Evolutionary conservation across 2,329 filamentous ascomycete genomes (phyloP), one percentile per base, ranked within the genome.

Genomic region (Cytospora chrysosperma): DNA sequence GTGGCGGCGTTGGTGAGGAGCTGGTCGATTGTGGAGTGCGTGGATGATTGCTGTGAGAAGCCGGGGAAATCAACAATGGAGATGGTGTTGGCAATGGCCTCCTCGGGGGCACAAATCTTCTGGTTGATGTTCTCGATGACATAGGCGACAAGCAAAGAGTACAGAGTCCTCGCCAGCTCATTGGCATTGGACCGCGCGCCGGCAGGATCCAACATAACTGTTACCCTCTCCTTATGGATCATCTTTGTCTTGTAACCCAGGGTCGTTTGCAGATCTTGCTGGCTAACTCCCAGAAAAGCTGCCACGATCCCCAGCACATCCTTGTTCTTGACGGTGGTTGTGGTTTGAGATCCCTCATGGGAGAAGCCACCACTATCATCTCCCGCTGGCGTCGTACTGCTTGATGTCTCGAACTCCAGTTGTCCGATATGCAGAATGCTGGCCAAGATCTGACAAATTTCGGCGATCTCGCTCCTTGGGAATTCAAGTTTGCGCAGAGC

Each of bases 281-380:
- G 85, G 70, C 88, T 86, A 8, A 99, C 89, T 54, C 95, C 95
- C 1, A 99, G 81, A 81, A 99, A 99, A n/a, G 94, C 93, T 13
- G 95, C 93, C 60, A 99, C 84, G 55, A 94, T 92, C 51, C 82
- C 83, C 8, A 99, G 81, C 1, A 92, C 89, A 67, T 98, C 94
- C 78, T 93, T 96, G 77, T 99, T 99, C 79, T 90, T 95, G 34
- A 97, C 94, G 2, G 89, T 85, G 0, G 95, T 98, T 30, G 93
- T 81, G 0, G 85, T 91, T 72, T 95, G 91, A 50, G 89, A 92
- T 68, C 95, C 95, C 76, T 99, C 95, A 72, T 97, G 93, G 0
- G 95, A 97, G 77, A 95, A 98, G 24, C 94, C 94, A 61, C 95
- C 95, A 69, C 94, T 98, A 71, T 99, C 95, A 70, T 97, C 93